These are phyloP conservation scores for Eutrema salsugineum DNA, from an alignment of 441 rosid genomes.

Conservation along the genomic window DNA sequence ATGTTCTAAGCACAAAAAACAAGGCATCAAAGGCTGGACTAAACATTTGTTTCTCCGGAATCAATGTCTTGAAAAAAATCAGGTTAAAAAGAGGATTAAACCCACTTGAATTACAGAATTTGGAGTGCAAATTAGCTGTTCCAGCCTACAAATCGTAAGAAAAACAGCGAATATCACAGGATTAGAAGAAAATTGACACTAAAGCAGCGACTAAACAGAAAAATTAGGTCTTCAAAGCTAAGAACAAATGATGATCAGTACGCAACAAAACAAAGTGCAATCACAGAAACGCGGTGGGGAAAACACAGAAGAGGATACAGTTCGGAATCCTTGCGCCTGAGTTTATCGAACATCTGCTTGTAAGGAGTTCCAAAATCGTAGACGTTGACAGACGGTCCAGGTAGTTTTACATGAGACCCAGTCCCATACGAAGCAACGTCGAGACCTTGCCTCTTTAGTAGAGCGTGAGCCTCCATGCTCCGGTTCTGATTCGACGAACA, in stretches of 20 bases:
- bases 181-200: background rate
- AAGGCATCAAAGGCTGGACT: background rate
- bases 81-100: background rate
- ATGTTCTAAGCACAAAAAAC: background rate
- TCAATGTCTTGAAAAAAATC: background rate
- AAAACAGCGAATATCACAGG: background rate
- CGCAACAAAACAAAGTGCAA: background rate
- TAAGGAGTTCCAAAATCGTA: conserved; percentile 95
- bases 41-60: background rate
- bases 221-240: conserved; percentile 1
- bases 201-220: background rate
- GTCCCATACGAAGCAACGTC: conserved; percentile 93
- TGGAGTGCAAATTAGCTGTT: background rate
- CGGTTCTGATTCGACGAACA: conserved; percentile 96
- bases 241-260: background rate
- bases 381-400: conserved; percentile 87
- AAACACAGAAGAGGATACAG: conserved; percentile 48
- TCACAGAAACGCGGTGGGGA: background rate
- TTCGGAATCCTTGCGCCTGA: conserved; percentile 90
- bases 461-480: conserved; percentile 92
- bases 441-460: conserved; percentile 76
- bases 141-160: background rate
- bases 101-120: background rate
- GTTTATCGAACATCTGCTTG: conserved; percentile 92
- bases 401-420: conserved; percentile 90